Evolutionary conservation across 768 basidiomycete genomes (phyloP), one percentile per base, ranked within the genome.

Genomic region (Serendipita sp.): DNA sequence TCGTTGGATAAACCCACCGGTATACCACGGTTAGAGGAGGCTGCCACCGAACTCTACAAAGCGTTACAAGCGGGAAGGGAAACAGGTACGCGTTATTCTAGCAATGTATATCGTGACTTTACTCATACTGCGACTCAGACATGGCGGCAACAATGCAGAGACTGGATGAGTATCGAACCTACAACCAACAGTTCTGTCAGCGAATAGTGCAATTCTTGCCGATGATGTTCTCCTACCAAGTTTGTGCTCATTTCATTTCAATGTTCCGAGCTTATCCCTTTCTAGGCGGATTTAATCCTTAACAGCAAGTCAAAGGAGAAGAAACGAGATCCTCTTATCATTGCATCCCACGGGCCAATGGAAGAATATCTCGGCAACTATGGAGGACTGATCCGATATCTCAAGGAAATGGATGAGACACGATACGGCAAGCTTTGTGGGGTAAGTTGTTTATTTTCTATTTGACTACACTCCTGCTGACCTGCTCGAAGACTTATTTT

Each of bases 81-180:
- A 70, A 87, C 87, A 68, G 91, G 92, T 91, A 66, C 62, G 75
- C 66, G 10, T n/a, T 15, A 45, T 63, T 23, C 46, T 48, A 6
- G 60, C 55, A 23, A 36, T 52, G 4, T 52, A n/a, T 52, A 40
- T 46, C 18, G 43, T 6, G 16, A 46, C 0, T 46, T 13, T 45
- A 3, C 68, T 37, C 29, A 36, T 4, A 44, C 34, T 23, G 15
- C 43, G 44, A 48, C 62, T 68, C 69, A 85, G 95, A 95, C 70
- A 95, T 97, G 85, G 91, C 93, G n/a, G 93, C 93, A 4, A 93
- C 92, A 0, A 94, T 94, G 81, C 93, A 93, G 74, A 79, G 93
- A 31, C 76, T 96, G 66, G 83, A 86, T 66, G 95, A 97, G 73
- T 98, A 98, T 71, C 80, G 82, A 65, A 91, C 88, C 1, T 83